Conservation (phyloP, 495 filamentous ascomycete species). For the Tuber aestivum region DNA sequence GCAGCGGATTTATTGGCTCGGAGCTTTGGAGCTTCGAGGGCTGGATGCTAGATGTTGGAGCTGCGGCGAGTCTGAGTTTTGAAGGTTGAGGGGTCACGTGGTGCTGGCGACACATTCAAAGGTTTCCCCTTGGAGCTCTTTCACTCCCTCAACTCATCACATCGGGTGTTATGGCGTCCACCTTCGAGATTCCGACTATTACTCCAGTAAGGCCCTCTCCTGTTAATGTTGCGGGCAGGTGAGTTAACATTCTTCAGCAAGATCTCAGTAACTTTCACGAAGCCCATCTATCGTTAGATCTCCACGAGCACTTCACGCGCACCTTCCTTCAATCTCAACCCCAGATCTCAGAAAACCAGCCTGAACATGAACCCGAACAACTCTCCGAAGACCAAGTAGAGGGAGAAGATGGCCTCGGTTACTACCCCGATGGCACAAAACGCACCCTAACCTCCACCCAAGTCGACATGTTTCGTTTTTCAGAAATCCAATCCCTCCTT, state of each 20-base stretch:
- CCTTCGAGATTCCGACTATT: slow-evolving; percentile 28
- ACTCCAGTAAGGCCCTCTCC: slow-evolving; percentile 20
- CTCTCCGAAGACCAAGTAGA: slow-evolving; percentile 41
- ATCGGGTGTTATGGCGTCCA: slow-evolving; percentile 20
- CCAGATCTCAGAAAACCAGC: not conserved
- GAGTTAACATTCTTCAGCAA: slow-evolving; percentile 50
- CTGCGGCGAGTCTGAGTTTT: not conserved
- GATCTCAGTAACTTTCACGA: slow-evolving; percentile 67
- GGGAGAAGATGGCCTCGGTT: slow-evolving; percentile 60
- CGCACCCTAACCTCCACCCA: slow-evolving; percentile 89
- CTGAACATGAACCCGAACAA: slow-evolving; percentile 23
- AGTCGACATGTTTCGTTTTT: slow-evolving; percentile 83
- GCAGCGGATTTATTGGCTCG: slow-evolving; percentile 14
- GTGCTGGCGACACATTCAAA: not conserved
- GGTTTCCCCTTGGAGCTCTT: not conserved
- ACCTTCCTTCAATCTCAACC: slow-evolving; percentile 46
- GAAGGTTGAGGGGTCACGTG: not conserved
- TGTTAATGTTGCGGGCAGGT: slow-evolving; percentile 13
- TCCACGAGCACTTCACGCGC: slow-evolving; percentile 49
- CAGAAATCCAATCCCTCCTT: slow-evolving; percentile 70
- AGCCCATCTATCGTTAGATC: slow-evolving; percentile 53
- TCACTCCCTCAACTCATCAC: not conserved
- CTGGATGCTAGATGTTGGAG: slow-evolving; percentile 4
- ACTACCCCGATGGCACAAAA: slow-evolving; percentile 83
- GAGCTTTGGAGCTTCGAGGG: not conserved